Evolutionary conservation across 164 flowering plant genomes (phyloP).

Genomic region (Euptelea pleiosperma): DNA sequence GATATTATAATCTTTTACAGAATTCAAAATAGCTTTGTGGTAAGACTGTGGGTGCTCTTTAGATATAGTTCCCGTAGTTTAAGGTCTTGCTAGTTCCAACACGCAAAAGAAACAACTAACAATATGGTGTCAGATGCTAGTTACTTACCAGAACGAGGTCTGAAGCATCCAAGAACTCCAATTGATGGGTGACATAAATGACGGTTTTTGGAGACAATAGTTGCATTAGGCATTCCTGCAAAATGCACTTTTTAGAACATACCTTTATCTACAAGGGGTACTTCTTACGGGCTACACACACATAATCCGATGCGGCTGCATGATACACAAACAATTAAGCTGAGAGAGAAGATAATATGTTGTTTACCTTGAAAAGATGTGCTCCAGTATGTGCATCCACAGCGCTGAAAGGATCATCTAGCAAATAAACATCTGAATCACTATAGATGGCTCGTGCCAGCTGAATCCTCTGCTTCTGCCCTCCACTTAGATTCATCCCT

Average conservation of each 20-base stretch:
- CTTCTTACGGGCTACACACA: too few relatives aligned
- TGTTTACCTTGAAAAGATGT: constrained; percentile 66
- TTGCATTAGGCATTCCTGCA: constrained; percentile 69
- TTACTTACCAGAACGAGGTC: constrained; percentile 69
- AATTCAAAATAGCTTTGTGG: constrained; percentile 5
- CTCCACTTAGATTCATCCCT: constrained; percentile 82
- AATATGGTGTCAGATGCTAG: background rate
- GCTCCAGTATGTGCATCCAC: constrained; percentile 88
- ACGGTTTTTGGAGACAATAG: constrained; percentile 60
- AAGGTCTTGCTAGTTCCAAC: background rate
- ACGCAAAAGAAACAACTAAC: too few relatives aligned
- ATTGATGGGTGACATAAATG: constrained; percentile 74
- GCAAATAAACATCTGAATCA: constrained; percentile 64
- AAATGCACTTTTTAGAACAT: background rate
- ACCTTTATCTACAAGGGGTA: background rate
- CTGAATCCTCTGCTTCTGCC: constrained; percentile 85
- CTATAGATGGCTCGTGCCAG: constrained; percentile 74
- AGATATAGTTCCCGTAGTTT: background rate
- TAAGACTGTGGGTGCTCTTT: background rate
- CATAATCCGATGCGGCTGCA: background rate
- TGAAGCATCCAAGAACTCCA: constrained; percentile 73
- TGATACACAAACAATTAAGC: background rate
- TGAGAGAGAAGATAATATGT: background rate
- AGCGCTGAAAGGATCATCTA: constrained; percentile 92
- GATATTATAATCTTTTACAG: too few relatives aligned